Base-by-base conservation (phyloP, 2,329 filamentous ascomycete species). In the Sordariomycetes sp. region DNA sequence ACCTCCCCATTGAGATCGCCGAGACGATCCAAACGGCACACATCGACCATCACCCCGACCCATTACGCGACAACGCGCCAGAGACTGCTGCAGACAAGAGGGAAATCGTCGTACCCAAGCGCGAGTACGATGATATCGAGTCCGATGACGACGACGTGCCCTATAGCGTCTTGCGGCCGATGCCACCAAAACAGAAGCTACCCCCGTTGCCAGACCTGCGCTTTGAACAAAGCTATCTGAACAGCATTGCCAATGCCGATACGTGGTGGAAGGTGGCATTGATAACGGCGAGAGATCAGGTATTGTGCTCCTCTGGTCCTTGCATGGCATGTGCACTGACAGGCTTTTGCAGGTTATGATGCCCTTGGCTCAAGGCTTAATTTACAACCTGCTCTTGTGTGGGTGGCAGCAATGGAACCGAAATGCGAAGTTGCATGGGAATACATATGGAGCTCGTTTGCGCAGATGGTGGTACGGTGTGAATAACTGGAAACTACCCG, bases 191-290 rank as follows among this genome's bases (percentile, higher is more conserved):
- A 30, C 56, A 59, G 23, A 56, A 61, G 26, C 63, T 79, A 35
- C 74, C 72, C 20, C 74, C 77, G 8, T 72, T 95, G 51, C 87
- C 88, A 4, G 92, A 98, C 62, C 66, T 98, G 45, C 77, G 92
- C 28, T 96, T 96, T 61, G 92, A 98, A 64, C 92, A 98, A 71
- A 95, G 88, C 68, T 98, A 98, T 58, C 72, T 98, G 36, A 82
- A 84, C 48, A 94, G 87, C 61, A 83, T 98, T 46, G 75, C 81
- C 43, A 70, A 76, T 36, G 86, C 87, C 23, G 75, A 92, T 44
- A 79, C 76, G 17, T 88, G 80, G 78, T 80, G 82, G 64, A 76
- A 77, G 54, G 75, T 98, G 21, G 70, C 75, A 7, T 83, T 82
- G 64, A 90, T 98, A 46, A 98, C 92, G 14, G 58, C 84, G 23